phyloP scores from a whole-genome alignment of 441 rosid genomes.

The Sinapis alba region DNA sequence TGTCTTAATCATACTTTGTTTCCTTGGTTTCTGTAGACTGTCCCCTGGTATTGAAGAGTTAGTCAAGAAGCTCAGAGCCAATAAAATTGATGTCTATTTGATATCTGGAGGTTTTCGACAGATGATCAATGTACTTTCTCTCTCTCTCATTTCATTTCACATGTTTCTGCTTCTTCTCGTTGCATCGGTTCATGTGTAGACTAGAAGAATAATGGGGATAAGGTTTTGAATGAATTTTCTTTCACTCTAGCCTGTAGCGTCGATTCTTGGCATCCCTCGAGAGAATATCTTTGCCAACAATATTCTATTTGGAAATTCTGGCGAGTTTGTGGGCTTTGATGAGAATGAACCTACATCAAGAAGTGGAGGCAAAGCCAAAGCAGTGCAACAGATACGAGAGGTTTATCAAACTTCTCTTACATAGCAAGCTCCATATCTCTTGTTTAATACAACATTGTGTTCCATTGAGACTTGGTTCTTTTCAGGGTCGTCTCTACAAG shows the following conservation, averaged over 20 bases:
- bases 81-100: slow-evolving; percentile 67
- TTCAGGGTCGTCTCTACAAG: slow-evolving; percentile 75
- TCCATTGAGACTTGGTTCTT: slow-evolving; percentile 17
- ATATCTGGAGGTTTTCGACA: slow-evolving; percentile 97
- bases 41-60: slow-evolving; percentile 90
- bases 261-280: slow-evolving; percentile 78
- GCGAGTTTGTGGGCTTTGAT: slow-evolving; percentile 86
- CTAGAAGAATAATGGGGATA: slow-evolving; percentile 17
- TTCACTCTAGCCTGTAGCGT: slow-evolving; percentile 74
- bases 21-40: slow-evolving; percentile 52
- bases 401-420: slow-evolving; percentile 42
- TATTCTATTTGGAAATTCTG: slow-evolving; percentile 69
- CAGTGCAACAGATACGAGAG: slow-evolving; percentile 87
- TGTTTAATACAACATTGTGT: slow-evolving; percentile 25
- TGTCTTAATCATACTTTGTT: not conserved
- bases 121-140: slow-evolving; percentile 82
- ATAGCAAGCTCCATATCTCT: slow-evolving; percentile 11
- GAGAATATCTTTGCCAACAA: slow-evolving; percentile 92
- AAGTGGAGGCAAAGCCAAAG: slow-evolving; percentile 97
- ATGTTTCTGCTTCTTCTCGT: slow-evolving; percentile 19
- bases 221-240: not conserved
- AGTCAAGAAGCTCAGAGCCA: slow-evolving; percentile 77
- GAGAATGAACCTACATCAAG: slow-evolving; percentile 89
- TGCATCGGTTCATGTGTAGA: slow-evolving; percentile 18
- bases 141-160: not conserved